These are phyloP conservation scores for Yarrowia sp. DNA, from an alignment of 805 yeast genomes.

Conservation along the genomic window DNA sequence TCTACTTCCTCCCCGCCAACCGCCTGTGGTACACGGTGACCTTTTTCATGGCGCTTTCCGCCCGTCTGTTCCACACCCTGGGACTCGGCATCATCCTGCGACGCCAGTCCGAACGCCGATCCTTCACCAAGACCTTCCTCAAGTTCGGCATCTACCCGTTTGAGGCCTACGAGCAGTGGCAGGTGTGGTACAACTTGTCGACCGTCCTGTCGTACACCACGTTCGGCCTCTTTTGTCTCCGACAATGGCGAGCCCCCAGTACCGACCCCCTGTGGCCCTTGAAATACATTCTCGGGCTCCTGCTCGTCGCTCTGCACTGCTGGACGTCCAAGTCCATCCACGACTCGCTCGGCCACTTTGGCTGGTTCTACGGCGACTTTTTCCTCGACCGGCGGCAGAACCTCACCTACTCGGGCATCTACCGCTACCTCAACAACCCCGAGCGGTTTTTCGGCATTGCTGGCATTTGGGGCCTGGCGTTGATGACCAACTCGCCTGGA, in stretches of 20 bases:
- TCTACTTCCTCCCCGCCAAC: slow-evolving; percentile 46
- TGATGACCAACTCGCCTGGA: slow-evolving; percentile 60
- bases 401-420: slow-evolving; percentile 79
- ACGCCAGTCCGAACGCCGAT: slow-evolving; percentile 65
- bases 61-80: slow-evolving; percentile 60
- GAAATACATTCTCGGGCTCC: slow-evolving; percentile 64
- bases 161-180: slow-evolving; percentile 76
- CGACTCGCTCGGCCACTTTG: slow-evolving; percentile 77
- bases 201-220: slow-evolving; percentile 66
- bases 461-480: slow-evolving; percentile 76
- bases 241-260: slow-evolving; percentile 46
- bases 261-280: slow-evolving; percentile 52
- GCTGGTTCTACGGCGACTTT: slow-evolving; percentile 92
- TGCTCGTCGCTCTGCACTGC: slow-evolving; percentile 64
- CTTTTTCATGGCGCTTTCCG: slow-evolving; percentile 52
- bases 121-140: slow-evolving; percentile 69
- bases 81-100: slow-evolving; percentile 60
- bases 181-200: slow-evolving; percentile 62
- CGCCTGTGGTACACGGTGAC: slow-evolving; percentile 50
- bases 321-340: slow-evolving; percentile 75
- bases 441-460: slow-evolving; percentile 79
- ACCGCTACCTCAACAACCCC: slow-evolving; percentile 81
- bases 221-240: slow-evolving; percentile 49
- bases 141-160: slow-evolving; percentile 68
- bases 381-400: slow-evolving; percentile 56